Percentiles rank a stretch among this genome's conserved stretches.
These are phyloP conservation scores for Beta vulgaris DNA, from an alignment of 148 eudicot species.

Conservation along the genomic window DNA sequence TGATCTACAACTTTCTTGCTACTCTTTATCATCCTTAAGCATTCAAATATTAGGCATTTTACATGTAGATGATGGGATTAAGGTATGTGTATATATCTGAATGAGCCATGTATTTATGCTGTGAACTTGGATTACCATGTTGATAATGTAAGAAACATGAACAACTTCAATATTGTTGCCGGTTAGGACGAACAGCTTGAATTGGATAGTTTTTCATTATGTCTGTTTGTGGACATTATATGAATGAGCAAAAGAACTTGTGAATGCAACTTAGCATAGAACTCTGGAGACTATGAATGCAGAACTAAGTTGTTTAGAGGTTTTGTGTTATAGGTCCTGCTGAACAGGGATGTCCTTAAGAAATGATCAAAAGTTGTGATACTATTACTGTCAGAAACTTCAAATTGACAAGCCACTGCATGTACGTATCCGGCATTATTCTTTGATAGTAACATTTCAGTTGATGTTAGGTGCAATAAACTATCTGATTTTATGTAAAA, in stretches of 20 bases:
- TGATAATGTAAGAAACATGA: background rate
- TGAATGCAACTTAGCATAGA: background rate
- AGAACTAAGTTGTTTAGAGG: background rate
- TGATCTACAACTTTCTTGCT: background rate
- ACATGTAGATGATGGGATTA: background rate
- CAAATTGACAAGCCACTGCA: background rate
- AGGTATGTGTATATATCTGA: background rate
- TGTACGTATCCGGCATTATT: background rate
- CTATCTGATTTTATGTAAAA: background rate
- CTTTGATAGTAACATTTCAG: slow-evolving; percentile 10
- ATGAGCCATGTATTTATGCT: background rate
- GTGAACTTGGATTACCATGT: background rate
- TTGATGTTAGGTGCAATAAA: background rate
- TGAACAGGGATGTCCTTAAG: slow-evolving; percentile 7
- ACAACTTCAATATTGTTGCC: background rate
- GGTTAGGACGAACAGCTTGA: background rate
- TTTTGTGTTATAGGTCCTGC: background rate
- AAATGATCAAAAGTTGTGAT: background rate
- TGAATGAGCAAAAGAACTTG: background rate
- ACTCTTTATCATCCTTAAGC: background rate
- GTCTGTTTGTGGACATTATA: background rate
- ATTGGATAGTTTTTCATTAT: background rate
- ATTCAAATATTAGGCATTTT: background rate
- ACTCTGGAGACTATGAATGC: background rate
- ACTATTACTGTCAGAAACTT: background rate